phyloP scores from a whole-genome alignment of 768 basidiomycete species.

The Mrakia blollopis region DNA sequence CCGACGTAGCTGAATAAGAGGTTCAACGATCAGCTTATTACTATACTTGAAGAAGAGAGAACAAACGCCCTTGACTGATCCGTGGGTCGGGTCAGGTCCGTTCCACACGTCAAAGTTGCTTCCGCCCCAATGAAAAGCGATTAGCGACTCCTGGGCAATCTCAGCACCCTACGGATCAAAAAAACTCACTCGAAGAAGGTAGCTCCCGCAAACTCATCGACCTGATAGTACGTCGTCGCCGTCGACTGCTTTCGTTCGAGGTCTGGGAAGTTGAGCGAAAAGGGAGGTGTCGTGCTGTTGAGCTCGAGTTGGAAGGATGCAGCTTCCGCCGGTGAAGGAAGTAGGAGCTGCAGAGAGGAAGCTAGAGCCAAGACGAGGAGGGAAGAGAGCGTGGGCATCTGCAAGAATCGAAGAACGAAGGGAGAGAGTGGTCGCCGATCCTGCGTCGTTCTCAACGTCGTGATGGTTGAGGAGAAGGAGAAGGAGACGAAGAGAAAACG shows the following conservation, averaged over 20 bases:
- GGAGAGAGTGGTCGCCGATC: no score
- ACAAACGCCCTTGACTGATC: conserved; percentile 11
- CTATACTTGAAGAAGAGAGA: neutral
- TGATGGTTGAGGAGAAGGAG: no score
- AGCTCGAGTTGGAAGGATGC: neutral
- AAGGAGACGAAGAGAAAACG: no score
- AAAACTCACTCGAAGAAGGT: neutral
- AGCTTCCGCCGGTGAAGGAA: neutral
- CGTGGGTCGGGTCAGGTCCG: conserved; percentile 12
- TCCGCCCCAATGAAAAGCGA: neutral
- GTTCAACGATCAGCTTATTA: neutral
- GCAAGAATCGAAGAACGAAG: neutral
- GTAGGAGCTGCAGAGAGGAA: neutral
- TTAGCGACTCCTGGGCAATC: neutral
- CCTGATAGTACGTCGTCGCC: neutral
- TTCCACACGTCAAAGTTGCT: conserved; percentile 2
- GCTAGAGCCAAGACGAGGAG: neutral
- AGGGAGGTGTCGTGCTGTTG: neutral
- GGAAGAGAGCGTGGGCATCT: neutral
- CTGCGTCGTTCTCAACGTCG: no score
- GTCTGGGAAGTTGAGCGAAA: neutral
- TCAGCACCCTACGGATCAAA: no score
- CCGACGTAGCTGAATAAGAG: conserved; percentile 9
- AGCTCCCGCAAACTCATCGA: neutral
- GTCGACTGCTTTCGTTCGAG: neutral